Evolutionary conservation across 148 eudicot genomes (phyloP), one percentile per base, ranked within the genome.

Genomic region (Euryodendron excelsum): DNA sequence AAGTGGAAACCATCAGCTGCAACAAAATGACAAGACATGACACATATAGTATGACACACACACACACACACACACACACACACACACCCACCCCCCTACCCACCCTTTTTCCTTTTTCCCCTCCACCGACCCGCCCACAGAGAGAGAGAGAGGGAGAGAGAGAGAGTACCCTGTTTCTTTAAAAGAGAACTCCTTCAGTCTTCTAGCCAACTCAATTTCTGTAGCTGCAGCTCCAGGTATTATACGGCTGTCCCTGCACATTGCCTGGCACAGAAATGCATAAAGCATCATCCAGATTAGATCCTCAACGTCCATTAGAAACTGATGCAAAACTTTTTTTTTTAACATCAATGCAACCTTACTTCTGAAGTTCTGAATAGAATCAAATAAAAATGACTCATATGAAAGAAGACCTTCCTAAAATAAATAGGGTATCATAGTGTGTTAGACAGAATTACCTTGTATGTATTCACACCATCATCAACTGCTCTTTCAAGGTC

Each of bases 221-320:
- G 98, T 87, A 72, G 98, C 99, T 23, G 99, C 98, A 73, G 98
- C 99, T 74, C 99, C 99, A 83, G 99, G 98, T 68, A 96, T 87
- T 17, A 80, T 84, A 72, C 98, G 92, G 82, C 98, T 96, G 87
- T 96, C 98, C 86, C 89, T 93, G 89, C 96, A 95, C 97, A 95
- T 92, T 77, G 94, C 92, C 97, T 93, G 83, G 47, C 50, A 80
- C 39, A 56, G 36, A 75, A 4, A 76, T 18, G 59, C 27, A 62
- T 20, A 34, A 62, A 61, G 71, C 59, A 45, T 5, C 60, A 41
- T 25, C 30, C 20, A 45, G 17, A 74, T 45, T 31, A 39, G 39
- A 36, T 60, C n/a, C 11, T 15, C 20, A 74, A 27, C 20, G 9
- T 41, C 31, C 77, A 60, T 15, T 41, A 15, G 50, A 39, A 39